Conservation (phyloP, 441 rosid genomes). For the Rhodomyrtus psidioides region DNA sequence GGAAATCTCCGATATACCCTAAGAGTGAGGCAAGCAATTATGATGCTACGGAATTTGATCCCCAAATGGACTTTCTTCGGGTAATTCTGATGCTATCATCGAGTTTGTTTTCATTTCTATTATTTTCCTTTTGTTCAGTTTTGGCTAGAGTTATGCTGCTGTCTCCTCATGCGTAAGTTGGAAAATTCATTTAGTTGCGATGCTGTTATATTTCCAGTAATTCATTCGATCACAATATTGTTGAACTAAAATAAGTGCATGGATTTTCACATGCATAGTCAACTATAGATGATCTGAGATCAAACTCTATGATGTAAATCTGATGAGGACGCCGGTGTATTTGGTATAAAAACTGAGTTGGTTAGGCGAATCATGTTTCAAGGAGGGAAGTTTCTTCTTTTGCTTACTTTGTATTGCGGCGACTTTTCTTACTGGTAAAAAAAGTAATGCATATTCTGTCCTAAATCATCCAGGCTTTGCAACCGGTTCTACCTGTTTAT, state of each 20-base stretch:
- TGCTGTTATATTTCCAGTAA: not conserved
- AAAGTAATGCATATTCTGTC: not conserved
- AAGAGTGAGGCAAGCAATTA: slow-evolving; percentile 24
- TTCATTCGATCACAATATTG: not conserved
- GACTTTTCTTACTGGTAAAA: not conserved
- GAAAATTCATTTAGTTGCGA: not conserved
- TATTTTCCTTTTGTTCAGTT: not conserved
- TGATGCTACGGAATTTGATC: slow-evolving; percentile 34
- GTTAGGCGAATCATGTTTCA: not conserved
- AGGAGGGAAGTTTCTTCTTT: not conserved
- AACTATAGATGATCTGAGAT: not conserved
- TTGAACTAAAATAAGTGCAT: not conserved
- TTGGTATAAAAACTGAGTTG: not conserved
- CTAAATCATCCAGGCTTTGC: not conserved
- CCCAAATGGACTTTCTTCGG: slow-evolving; percentile 33
- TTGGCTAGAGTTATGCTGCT: not conserved
- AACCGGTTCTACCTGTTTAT: not conserved
- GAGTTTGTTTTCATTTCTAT: not conserved
- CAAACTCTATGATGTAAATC: not conserved
- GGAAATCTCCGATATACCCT: slow-evolving; percentile 15
- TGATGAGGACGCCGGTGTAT: not conserved
- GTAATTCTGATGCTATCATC: slow-evolving; percentile 6
- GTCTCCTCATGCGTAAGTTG: not conserved
- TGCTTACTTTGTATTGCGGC: not conserved
- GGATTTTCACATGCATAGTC: not conserved